Conservation (phyloP, 345 rosid species). For the Salix caprea region DNA sequence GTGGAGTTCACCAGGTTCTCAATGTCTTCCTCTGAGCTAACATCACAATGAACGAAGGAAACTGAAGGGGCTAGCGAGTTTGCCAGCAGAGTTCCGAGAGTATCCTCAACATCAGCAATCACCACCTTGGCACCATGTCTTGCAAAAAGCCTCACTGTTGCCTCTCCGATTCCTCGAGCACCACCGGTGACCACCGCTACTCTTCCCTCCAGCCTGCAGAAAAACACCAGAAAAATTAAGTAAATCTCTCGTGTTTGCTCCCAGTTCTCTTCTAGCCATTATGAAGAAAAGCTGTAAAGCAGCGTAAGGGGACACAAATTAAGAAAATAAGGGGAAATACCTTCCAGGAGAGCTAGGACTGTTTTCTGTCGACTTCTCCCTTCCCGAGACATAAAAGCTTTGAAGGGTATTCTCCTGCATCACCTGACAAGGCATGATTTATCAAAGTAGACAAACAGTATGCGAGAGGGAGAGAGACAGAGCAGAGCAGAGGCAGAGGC, state of each 20-base stretch:
- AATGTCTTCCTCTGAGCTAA: conserved; percentile 54
- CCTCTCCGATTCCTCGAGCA: conserved; percentile 79
- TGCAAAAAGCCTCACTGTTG: conserved; percentile 54
- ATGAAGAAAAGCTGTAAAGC: neutral
- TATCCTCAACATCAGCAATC: conserved; percentile 66
- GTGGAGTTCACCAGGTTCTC: conserved; percentile 52
- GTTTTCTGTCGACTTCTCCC: conserved; percentile 21
- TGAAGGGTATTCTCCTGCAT: conserved; percentile 51
- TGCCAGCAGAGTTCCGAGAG: conserved; percentile 42
- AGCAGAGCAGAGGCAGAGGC: conserved; percentile 2
- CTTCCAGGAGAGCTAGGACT: conserved; percentile 44
- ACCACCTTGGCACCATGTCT: conserved; percentile 77
- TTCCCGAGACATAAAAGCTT: conserved; percentile 33
- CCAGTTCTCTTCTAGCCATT: neutral
- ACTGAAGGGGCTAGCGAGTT: conserved; percentile 43
- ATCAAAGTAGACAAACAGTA: neutral
- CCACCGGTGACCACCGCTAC: conserved; percentile 79
- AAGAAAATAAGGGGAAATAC: conserved; percentile 19
- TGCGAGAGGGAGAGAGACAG: neutral
- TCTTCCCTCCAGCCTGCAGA: conserved; percentile 70
- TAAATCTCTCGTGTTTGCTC: too few relatives aligned
- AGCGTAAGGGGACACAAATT: neutral
- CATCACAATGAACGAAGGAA: conserved; percentile 63
- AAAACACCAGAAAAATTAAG: neutral
- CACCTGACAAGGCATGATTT: conserved; percentile 48